Conservation (phyloP, 2,329 filamentous ascomycete species). For the Bipolaris oryzae region DNA sequence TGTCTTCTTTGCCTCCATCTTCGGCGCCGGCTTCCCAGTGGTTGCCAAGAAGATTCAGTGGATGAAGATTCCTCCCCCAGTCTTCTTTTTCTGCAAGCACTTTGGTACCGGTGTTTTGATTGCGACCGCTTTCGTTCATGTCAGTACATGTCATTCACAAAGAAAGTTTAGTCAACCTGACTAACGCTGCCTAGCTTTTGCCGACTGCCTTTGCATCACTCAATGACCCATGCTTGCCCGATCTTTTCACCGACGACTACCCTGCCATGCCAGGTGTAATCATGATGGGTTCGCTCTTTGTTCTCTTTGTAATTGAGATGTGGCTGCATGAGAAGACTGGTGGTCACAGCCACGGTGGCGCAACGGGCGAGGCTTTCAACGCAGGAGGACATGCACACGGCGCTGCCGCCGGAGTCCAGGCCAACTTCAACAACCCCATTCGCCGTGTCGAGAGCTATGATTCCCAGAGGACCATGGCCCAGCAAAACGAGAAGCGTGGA, state of each 20-base stretch:
- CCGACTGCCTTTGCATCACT: conserved; percentile 63
- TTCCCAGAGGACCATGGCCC: conserved; percentile 43
- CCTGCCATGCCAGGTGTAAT: conserved; percentile 68
- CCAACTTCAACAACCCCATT: conserved; percentile 40
- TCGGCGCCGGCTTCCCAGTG: conserved; percentile 48
- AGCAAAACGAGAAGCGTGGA: conserved; percentile 41
- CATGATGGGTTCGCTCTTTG: conserved; percentile 68
- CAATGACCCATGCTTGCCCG: conserved; percentile 60
- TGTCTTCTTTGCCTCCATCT: conserved; percentile 46
- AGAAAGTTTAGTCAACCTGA: neutral
- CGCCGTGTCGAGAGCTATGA: conserved; percentile 43
- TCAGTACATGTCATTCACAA: conserved; percentile 22
- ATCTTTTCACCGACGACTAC: conserved; percentile 65
- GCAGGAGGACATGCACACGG: conserved; percentile 13
- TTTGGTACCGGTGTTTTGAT: conserved; percentile 79
- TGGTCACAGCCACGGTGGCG: conserved; percentile 64
- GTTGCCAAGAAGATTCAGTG: conserved; percentile 59
- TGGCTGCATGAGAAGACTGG: conserved; percentile 65
- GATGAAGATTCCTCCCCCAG: conserved; percentile 62
- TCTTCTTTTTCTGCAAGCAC: conserved; percentile 68
- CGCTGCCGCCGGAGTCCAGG: conserved; percentile 31
- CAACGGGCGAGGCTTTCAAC: conserved; percentile 53
- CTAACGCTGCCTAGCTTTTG: conserved; percentile 51
- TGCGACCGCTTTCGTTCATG: conserved; percentile 82
- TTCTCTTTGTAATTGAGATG: conserved; percentile 67